Conservation (phyloP, 2,329 filamentous ascomycete genomes). For the Microdochium nivale region DNA sequence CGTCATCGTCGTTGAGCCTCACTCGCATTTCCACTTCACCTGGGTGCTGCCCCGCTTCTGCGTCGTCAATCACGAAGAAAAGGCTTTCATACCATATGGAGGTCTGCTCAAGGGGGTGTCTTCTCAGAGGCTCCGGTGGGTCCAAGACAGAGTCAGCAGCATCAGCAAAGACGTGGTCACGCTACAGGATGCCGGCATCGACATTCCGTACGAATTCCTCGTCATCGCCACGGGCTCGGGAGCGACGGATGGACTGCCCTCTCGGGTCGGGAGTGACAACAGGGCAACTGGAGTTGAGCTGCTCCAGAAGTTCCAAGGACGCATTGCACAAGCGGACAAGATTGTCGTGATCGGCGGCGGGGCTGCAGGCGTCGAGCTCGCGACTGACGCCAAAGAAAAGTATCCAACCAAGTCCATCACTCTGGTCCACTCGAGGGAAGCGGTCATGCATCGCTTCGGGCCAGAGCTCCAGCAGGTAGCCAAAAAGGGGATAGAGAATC, state of each 20-base stretch:
- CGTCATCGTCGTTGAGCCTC: slow-evolving; percentile 49
- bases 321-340: slow-evolving; percentile 30
- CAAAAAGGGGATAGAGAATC: slow-evolving; percentile 29
- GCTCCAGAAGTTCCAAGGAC: slow-evolving; percentile 35
- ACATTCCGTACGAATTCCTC: slow-evolving; percentile 43
- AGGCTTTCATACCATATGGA: slow-evolving; percentile 52
- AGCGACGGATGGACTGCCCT: slow-evolving; percentile 34
- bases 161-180: slow-evolving; percentile 28
- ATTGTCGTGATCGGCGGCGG: slow-evolving; percentile 49
- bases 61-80: slow-evolving; percentile 46
- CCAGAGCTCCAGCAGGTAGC: slow-evolving; percentile 29
- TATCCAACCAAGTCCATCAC: slow-evolving; percentile 48
- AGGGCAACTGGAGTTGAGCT: slow-evolving; percentile 32
- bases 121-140: slow-evolving; percentile 25
- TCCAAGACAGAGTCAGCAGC: slow-evolving; percentile 30
- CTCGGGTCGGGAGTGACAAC: slow-evolving; percentile 32
- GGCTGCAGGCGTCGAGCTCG: slow-evolving; percentile 53
- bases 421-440: slow-evolving; percentile 47
- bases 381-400: slow-evolving; percentile 46
- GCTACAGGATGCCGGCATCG: slow-evolving; percentile 29
- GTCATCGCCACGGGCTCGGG: slow-evolving; percentile 49
- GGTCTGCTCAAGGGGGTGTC: slow-evolving; percentile 26
- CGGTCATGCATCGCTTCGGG: slow-evolving; percentile 44
- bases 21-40: slow-evolving; percentile 52
- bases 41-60: slow-evolving; percentile 52